A percentile compares a stretch with the other conserved stretches of the same genome.
Evolutionary conservation across 768 basidiomycete genomes (phyloP).

Genomic region (Boletellus sp.): DNA sequence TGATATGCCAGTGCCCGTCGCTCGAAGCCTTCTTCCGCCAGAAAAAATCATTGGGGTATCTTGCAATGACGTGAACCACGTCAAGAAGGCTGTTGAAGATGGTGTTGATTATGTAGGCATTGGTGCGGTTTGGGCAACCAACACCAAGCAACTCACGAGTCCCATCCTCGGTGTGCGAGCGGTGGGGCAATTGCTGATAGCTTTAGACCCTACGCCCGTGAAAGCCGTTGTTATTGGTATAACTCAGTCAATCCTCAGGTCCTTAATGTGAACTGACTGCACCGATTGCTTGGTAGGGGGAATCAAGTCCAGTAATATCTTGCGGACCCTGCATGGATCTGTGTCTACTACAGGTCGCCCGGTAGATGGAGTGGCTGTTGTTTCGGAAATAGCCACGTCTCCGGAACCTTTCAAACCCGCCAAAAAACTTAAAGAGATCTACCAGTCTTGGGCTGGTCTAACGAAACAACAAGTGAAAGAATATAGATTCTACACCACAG

Average conservation of each 20-base stretch:
- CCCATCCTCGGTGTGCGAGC: slow-evolving; percentile 70
- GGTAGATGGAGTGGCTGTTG: slow-evolving; percentile 82
- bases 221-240: slow-evolving; percentile 85
- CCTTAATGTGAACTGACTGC: not conserved
- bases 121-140: slow-evolving; percentile 78
- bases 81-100: slow-evolving; percentile 54
- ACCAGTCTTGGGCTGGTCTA: slow-evolving; percentile 29
- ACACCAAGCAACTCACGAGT: slow-evolving; percentile 69
- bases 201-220: slow-evolving; percentile 58
- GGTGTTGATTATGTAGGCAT: slow-evolving; percentile 86
- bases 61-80: slow-evolving; percentile 66
- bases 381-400: slow-evolving; percentile 81
- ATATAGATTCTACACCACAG: slow-evolving; percentile 22
- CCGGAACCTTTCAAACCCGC: slow-evolving; percentile 51
- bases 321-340: slow-evolving; percentile 71
- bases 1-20: slow-evolving; percentile 71
- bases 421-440: slow-evolving; percentile 37
- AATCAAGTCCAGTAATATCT: slow-evolving; percentile 74
- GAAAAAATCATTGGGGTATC: slow-evolving; percentile 78
- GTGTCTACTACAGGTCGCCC: slow-evolving; percentile 53
- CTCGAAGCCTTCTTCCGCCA: slow-evolving; percentile 62
- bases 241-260: slow-evolving; percentile 10
- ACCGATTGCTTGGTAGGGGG: slow-evolving; percentile 60
- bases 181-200: slow-evolving; percentile 61
- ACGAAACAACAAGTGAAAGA: not conserved